Evolutionary conservation across 495 filamentous ascomycete genomes (phyloP).

Genomic region (Hypoxylon subgilvum): DNA sequence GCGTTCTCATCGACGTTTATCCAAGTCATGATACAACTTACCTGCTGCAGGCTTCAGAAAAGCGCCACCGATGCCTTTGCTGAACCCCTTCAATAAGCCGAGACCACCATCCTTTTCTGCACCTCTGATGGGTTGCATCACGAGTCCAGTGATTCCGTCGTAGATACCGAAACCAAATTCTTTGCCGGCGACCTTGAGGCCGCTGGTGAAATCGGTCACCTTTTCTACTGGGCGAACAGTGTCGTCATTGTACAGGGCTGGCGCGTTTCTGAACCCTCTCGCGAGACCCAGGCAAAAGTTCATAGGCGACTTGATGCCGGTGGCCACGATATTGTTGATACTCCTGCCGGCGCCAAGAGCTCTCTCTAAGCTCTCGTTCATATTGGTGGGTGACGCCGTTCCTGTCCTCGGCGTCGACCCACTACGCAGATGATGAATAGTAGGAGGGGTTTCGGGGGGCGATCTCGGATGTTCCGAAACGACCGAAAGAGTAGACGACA

Average conservation of each 20-base stretch:
- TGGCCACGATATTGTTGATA: constrained; percentile 69
- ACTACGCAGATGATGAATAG: constrained; percentile 16
- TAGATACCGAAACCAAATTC: constrained; percentile 71
- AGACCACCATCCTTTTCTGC: constrained; percentile 69
- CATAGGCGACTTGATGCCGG: constrained; percentile 76
- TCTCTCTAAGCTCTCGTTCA: constrained; percentile 53
- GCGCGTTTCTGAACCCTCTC: constrained; percentile 85
- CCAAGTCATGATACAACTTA: constrained; percentile 41
- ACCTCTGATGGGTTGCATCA: constrained; percentile 71
- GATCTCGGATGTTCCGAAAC: constrained; percentile 20
- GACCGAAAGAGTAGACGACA: constrained; percentile 5
- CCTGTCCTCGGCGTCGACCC: constrained; percentile 4
- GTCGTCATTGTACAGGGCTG: constrained; percentile 77
- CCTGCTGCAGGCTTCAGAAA: constrained; percentile 73
- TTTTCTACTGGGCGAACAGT: constrained; percentile 72
- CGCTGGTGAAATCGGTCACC: constrained; percentile 72
- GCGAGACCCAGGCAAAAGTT: constrained; percentile 79
- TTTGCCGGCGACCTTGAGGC: constrained; percentile 68
- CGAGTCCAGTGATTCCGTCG: constrained; percentile 73
- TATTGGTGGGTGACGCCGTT: constrained; percentile 1
- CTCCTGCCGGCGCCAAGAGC: constrained; percentile 67
- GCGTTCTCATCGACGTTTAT: constrained; percentile 12
- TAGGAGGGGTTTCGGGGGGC: constrained; percentile 14
- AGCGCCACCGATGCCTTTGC: constrained; percentile 74
- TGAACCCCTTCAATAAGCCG: constrained; percentile 77